These are phyloP conservation scores for Metschnikowia lochheadii DNA, from an alignment of 805 yeast genomes.

Conservation along the genomic window DNA sequence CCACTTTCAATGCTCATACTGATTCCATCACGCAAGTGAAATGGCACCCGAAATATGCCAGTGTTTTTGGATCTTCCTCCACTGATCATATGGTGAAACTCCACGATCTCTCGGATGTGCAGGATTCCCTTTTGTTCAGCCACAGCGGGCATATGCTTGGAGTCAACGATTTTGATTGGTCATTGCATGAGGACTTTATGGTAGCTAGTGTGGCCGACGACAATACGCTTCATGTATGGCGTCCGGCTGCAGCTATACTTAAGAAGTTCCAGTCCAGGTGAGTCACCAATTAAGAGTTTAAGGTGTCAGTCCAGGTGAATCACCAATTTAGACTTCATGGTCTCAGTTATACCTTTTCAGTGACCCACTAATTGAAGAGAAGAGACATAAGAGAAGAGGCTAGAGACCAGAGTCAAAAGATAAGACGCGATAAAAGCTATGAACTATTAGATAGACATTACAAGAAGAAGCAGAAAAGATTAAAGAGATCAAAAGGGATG, in stretches of 20 bases:
- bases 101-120: constrained; percentile 45
- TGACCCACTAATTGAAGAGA: neutral
- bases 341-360: too few species aligned
- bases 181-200: constrained; percentile 64
- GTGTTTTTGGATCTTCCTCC: constrained; percentile 62
- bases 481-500: too few species aligned
- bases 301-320: too few species aligned
- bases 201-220: constrained; percentile 79
- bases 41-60: constrained; percentile 62
- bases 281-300: too few species aligned
- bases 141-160: constrained; percentile 90
- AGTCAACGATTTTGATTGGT: constrained; percentile 83
- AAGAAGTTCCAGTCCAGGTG: neutral
- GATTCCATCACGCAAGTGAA: constrained; percentile 61
- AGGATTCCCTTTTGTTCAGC: constrained; percentile 44
- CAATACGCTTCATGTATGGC: constrained; percentile 85
- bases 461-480: too few species aligned
- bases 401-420: too few species aligned
- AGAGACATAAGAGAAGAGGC: neutral
- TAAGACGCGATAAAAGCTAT: too few species aligned
- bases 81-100: constrained; percentile 59
- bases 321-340: too few species aligned
- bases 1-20: constrained; percentile 33
- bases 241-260: constrained; percentile 41
- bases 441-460: too few species aligned